phyloP scores from a whole-genome alignment of 176 grass and related monocot species.

The Avena eriantha region DNA sequence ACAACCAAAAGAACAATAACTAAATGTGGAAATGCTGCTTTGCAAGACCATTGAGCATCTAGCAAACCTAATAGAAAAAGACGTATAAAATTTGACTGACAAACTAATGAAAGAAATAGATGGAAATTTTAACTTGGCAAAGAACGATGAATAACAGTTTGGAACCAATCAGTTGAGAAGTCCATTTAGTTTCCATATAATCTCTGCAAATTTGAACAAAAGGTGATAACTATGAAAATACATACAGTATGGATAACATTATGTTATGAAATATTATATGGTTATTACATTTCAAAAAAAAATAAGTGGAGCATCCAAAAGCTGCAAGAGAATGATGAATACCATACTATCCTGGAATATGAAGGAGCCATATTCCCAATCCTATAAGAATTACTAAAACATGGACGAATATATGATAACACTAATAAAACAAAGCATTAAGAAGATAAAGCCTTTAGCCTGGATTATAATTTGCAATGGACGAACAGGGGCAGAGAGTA shows the following conservation, averaged over 20 bases:
- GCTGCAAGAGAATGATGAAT: conserved; percentile 72
- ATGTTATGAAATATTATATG: conserved; percentile 3
- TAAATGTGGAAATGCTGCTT: conserved; percentile 3
- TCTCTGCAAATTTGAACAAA: conserved; percentile 50
- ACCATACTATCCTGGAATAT: conserved; percentile 82
- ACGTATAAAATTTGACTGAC: conserved; percentile 46
- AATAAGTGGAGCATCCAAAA: conserved; percentile 68
- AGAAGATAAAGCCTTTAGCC: conserved; percentile 8
- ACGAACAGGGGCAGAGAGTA: conserved; percentile 17
- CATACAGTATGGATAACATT: conserved; percentile 16
- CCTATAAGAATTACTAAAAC: conserved; percentile 33
- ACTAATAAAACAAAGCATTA: conserved; percentile 33
- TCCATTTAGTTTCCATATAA: conserved; percentile 36
- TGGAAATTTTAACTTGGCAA: conserved; percentile 83
- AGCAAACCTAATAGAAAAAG: conserved; percentile 8
- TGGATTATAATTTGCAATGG: conserved; percentile 19
- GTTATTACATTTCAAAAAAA: conserved; percentile 59
- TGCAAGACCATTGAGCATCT: conserved; percentile 4
- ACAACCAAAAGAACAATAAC: conserved; percentile 30
- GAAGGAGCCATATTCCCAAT: conserved; percentile 34
- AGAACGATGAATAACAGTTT: conserved; percentile 68
- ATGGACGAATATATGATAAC: background rate
- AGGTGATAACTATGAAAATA: conserved; percentile 2
- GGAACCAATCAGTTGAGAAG: conserved; percentile 47
- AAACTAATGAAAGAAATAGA: conserved; percentile 68